Percentiles rank a stretch among this genome's conserved stretches.
These are phyloP conservation scores for Nosema muscidifuracis DNA, from an alignment of 371 early-diverging fungal genomes.

Conservation along the genomic window DNA sequence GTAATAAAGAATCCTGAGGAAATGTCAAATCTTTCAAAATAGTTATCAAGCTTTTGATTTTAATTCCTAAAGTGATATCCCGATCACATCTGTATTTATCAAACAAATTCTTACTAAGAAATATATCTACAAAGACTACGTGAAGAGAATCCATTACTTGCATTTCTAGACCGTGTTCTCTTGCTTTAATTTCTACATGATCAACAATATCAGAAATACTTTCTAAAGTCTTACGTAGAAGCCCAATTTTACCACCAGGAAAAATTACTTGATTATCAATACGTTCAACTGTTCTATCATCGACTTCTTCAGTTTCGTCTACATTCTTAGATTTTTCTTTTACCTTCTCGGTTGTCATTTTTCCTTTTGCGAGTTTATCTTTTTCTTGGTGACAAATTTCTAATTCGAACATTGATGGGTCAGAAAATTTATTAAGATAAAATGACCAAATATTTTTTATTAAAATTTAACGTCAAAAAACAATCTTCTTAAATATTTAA, in stretches of 20 bases:
- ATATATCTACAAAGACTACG: constrained; percentile 60
- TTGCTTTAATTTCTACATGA: constrained; percentile 53
- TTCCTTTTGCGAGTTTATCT: neutral
- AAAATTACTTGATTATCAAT: neutral
- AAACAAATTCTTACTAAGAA: constrained; percentile 54
- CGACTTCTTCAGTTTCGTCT: neutral
- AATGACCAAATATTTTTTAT: no score
- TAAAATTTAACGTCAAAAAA: no score
- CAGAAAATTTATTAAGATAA: no score
- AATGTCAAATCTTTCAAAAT: constrained; percentile 54
- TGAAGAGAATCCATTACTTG: constrained; percentile 64
- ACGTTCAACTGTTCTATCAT: neutral
- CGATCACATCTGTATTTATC: constrained; percentile 62
- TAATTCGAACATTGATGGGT: constrained; percentile 4
- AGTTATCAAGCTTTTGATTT: constrained; percentile 49
- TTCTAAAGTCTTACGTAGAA: constrained; percentile 57
- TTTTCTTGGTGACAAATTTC: constrained; percentile 3
- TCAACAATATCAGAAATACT: constrained; percentile 60
- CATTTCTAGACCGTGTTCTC: constrained; percentile 53
- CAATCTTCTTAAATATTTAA: no score
- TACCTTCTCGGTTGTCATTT: no score
- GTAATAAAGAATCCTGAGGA: constrained; percentile 17
- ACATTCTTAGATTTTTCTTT: no score
- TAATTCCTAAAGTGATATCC: constrained; percentile 54
- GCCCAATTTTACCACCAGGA: constrained; percentile 10